Evolutionary conservation across 1,284 basidiomycete species (phyloP).

Genomic region (Peniophora sp.): DNA sequence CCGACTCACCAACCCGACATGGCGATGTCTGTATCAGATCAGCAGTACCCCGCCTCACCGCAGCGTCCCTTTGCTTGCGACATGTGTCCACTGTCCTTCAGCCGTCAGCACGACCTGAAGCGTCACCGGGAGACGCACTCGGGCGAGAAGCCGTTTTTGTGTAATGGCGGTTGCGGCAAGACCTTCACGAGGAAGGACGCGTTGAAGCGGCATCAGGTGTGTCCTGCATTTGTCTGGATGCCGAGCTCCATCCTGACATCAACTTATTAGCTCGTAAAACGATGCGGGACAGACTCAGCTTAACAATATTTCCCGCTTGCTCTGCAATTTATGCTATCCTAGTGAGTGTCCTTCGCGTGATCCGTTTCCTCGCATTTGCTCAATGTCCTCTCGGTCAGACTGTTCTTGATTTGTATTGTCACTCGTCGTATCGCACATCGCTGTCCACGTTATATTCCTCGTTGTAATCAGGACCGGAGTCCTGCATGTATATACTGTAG

Average conservation of each 20-base stretch:
- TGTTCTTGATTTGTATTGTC: too few species aligned
- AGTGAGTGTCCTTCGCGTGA: background rate
- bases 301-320: conserved; percentile 19
- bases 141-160: conserved; percentile 72
- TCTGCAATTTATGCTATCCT: background rate
- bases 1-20: background rate
- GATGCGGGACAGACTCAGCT: conserved; percentile 63
- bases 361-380: too few species aligned
- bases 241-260: conserved; percentile 10
- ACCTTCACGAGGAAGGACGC: conserved; percentile 80
- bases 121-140: conserved; percentile 75
- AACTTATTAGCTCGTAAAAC: conserved; percentile 58
- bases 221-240: conserved; percentile 12
- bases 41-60: conserved; percentile 59
- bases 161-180: conserved; percentile 75
- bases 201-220: conserved; percentile 71
- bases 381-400: too few species aligned
- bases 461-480: conserved; percentile 4
- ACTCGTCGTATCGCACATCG: background rate
- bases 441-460: too few species aligned
- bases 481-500: conserved; percentile 8
- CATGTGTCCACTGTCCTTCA: conserved; percentile 74
- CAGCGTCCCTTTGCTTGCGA: conserved; percentile 68
- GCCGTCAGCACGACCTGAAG: conserved; percentile 75
- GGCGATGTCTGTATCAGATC: background rate